These are phyloP conservation scores for Lophiostoma macrostomum DNA, from an alignment of 495 filamentous ascomycete species.

Conservation along the genomic window DNA sequence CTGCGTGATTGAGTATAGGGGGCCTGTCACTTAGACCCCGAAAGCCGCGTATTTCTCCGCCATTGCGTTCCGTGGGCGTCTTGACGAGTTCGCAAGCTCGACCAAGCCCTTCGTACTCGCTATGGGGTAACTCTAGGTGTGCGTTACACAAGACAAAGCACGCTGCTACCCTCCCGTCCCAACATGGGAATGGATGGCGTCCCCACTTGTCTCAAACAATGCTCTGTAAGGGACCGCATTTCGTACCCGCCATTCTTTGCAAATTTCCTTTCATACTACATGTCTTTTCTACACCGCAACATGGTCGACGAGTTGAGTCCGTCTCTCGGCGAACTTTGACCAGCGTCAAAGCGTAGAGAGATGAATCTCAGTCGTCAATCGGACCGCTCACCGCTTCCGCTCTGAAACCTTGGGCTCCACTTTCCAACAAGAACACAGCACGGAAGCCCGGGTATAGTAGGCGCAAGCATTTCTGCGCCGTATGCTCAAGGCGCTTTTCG, in stretches of 20 bases:
- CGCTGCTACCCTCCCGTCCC: conserved; percentile 5
- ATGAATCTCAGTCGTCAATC: conserved; percentile 11
- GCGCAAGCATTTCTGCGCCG: too few species aligned
- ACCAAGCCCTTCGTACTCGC: too few species aligned
- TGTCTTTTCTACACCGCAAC: conserved; percentile 9
- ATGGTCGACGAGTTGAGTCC: conserved; percentile 10
- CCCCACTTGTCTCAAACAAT: conserved; percentile 5
- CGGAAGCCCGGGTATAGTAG: background rate
- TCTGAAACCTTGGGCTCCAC: conserved; percentile 20
- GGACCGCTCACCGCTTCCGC: conserved; percentile 27
- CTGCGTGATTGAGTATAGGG: too few species aligned
- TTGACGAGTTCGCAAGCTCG: too few species aligned
- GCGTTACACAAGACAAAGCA: conserved; percentile 13
- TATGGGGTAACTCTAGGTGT: too few species aligned
- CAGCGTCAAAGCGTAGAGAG: conserved; percentile 7
- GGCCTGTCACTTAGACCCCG: too few species aligned
- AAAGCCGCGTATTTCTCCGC: too few species aligned
- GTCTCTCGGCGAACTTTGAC: conserved; percentile 4
- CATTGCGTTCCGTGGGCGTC: too few species aligned
- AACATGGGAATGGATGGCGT: background rate
- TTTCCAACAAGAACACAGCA: background rate
- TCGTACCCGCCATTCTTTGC: background rate
- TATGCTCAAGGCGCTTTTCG: conserved; percentile 9
- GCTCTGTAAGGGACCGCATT: background rate
- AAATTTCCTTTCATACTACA: background rate